These are phyloP conservation scores for Fusarium begoniae DNA, from an alignment of 2,329 filamentous ascomycete species.

Conservation along the genomic window DNA sequence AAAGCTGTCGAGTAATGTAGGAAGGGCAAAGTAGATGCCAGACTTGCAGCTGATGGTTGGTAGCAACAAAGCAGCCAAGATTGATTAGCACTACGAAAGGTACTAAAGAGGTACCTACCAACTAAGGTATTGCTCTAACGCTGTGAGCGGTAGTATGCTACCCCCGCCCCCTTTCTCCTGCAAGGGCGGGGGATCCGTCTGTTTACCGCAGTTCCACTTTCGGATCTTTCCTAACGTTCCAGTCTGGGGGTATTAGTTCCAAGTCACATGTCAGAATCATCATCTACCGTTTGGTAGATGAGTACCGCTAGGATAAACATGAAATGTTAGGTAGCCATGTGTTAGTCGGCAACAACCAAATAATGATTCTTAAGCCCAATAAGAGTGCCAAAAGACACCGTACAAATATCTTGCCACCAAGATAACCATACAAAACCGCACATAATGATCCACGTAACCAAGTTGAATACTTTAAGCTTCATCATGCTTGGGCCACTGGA, in stretches of 20 bases:
- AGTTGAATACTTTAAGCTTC: neutral
- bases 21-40: neutral
- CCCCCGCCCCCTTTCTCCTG: slow-evolving; percentile 9
- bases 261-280: slow-evolving; percentile 26
- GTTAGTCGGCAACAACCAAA: neutral
- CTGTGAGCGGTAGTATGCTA: neutral
- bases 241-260: slow-evolving; percentile 31
- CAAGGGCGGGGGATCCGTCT: slow-evolving; percentile 7
- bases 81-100: neutral
- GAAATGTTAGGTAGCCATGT: neutral
- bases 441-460: neutral
- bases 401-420: neutral
- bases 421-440: neutral
- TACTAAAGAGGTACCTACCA: neutral
- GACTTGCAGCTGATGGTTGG: neutral
- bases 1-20: neutral
- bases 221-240: neutral
- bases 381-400: neutral
- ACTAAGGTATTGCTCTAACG: neutral
- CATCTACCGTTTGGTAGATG: neutral
- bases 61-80: neutral
- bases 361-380: neutral
- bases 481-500: slow-evolving; percentile 18
- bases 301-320: neutral
- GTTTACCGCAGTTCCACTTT: slow-evolving; percentile 5